phyloP scores from a whole-genome alignment of 2,329 filamentous ascomycete species.

The Colletotrichum abscissum region DNA sequence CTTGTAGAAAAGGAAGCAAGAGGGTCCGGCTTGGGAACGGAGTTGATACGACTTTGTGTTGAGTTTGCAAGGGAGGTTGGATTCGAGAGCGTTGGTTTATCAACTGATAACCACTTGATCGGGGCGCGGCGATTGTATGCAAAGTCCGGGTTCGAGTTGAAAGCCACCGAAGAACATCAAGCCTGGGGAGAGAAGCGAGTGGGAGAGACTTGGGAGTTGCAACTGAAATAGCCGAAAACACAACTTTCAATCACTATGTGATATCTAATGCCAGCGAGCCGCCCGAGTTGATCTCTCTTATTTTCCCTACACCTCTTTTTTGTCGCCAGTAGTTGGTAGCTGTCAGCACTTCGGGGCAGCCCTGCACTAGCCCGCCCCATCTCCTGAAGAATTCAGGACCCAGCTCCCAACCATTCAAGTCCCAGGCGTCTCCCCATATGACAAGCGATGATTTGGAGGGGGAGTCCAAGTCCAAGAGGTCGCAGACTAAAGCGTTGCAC shows the following conservation, averaged over 20 bases:
- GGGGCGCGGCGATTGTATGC: constrained; percentile 38
- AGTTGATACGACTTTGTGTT: constrained; percentile 35
- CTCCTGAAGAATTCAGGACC: not conserved
- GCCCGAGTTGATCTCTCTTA: not conserved
- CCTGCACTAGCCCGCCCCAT: not conserved
- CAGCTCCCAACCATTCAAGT: not conserved
- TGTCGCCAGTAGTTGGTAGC: not conserved
- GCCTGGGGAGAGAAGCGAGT: not conserved
- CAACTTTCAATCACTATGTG: not conserved
- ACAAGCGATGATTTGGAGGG: not conserved
- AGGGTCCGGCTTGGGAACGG: constrained; percentile 37
- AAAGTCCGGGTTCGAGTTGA: constrained; percentile 36
- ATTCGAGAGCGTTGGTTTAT: constrained; percentile 35
- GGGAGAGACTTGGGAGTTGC: constrained; percentile 33
- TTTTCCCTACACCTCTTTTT: not conserved
- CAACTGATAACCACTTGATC: constrained; percentile 36
- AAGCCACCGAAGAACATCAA: constrained; percentile 6
- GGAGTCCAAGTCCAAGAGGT: not conserved
- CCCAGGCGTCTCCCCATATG: not conserved
- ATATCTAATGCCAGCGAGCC: not conserved
- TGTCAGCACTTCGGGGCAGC: not conserved
- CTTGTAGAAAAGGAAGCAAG: constrained; percentile 39
- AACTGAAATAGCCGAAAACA: not conserved
- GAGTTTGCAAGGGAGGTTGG: constrained; percentile 37
- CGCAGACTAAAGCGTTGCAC: not conserved